A percentile compares a stretch with the other conserved stretches of the same genome.
These are phyloP conservation scores for Phylloporus rhodoxanthus DNA, from an alignment of 768 basidiomycete species.

Conservation along the genomic window DNA sequence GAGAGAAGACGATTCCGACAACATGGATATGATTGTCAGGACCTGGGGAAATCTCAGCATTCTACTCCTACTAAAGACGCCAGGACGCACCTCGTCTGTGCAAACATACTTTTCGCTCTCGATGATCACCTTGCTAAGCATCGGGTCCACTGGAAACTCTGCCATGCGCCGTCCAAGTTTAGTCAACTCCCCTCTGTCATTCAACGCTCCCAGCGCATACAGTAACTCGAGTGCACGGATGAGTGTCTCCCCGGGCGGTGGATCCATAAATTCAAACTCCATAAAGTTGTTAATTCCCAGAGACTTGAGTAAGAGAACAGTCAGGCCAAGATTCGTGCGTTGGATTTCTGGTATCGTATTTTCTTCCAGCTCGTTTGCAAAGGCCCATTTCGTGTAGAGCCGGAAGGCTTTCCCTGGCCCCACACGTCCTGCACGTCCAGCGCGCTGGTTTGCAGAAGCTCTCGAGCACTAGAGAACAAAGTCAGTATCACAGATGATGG, in stretches of 20 bases:
- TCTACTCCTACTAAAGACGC: background rate
- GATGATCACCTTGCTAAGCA: constrained; percentile 94
- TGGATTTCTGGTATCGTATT: constrained; percentile 99
- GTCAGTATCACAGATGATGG: background rate
- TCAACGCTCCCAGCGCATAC: constrained; percentile 93
- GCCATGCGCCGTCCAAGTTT: constrained; percentile 96
- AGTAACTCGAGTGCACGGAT: constrained; percentile 91
- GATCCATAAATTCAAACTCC: constrained; percentile 97
- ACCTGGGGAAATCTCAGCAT: constrained; percentile 43
- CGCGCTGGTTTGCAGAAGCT: constrained; percentile 95
- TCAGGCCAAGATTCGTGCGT: constrained; percentile 95
- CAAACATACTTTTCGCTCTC: constrained; percentile 91
- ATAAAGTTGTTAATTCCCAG: constrained; percentile 98
- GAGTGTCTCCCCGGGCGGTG: constrained; percentile 95
- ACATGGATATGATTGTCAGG: constrained; percentile 94
- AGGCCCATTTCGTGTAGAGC: constrained; percentile 99
- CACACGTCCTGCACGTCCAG: constrained; percentile 95
- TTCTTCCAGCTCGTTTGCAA: constrained; percentile 89
- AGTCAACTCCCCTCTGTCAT: constrained; percentile 95
- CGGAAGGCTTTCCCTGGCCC: constrained; percentile 98
- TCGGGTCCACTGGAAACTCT: constrained; percentile 98
- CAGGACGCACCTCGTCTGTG: constrained; percentile 76
- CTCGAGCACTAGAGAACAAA: constrained; percentile 68
- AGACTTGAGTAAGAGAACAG: constrained; percentile 91
- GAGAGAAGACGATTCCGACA: constrained; percentile 89